Percentiles rank a stretch among this genome's conserved stretches.
phyloP scores from a whole-genome alignment of 495 filamentous ascomycete species.

The Podospora conica region DNA sequence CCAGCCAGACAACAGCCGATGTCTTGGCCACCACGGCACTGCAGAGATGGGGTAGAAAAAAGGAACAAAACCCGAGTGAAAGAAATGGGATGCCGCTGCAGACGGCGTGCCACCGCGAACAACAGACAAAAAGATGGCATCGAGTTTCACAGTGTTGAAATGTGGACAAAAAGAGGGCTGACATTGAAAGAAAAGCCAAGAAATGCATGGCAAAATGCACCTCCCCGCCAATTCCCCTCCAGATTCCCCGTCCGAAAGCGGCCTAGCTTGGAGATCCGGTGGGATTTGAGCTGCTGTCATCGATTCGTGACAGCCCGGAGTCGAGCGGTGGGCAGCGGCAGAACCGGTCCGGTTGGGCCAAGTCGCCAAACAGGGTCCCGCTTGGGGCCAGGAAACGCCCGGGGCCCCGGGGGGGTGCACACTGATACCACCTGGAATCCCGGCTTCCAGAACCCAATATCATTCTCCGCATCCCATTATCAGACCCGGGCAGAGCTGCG shows the following conservation, averaged over 20 bases:
- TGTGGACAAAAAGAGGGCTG: background rate
- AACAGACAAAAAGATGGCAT: too few relatives aligned
- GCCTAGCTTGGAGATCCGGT: too few relatives aligned
- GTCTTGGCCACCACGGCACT: background rate
- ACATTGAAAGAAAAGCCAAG: background rate
- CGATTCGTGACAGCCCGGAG: background rate
- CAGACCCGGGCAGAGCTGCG: background rate
- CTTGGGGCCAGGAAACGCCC: background rate
- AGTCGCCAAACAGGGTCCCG: background rate
- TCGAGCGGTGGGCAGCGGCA: background rate
- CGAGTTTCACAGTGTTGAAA: background rate
- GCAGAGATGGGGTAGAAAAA: background rate
- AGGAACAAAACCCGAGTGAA: background rate
- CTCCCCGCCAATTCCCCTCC: background rate
- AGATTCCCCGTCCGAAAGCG: background rate
- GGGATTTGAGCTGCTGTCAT: too few relatives aligned
- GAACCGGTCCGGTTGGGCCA: background rate
- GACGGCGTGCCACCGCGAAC: background rate
- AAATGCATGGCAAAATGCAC: background rate
- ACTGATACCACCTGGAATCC: background rate
- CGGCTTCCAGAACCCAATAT: background rate
- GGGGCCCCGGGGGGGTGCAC: background rate
- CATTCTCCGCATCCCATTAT: background rate
- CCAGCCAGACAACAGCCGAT: background rate
- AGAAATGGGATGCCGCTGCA: background rate